Evolutionary conservation across 2,329 filamentous ascomycete genomes (phyloP).

Genomic region (Verticillium tricorpus): DNA sequence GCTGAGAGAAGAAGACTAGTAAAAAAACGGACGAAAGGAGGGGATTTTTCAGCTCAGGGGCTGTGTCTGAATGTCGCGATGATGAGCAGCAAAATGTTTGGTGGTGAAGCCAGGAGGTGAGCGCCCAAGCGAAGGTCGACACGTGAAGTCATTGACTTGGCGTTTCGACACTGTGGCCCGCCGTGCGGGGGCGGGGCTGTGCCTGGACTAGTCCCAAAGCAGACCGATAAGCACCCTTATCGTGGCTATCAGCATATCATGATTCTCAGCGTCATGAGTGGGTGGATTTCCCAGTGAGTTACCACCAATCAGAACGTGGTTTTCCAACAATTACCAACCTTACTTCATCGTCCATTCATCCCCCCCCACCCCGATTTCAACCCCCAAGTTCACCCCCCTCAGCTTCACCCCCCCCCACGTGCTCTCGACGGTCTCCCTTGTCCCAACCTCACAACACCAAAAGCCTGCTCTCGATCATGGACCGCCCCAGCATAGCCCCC

Average conservation of each 20-base stretch:
- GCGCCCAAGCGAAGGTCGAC: not conserved
- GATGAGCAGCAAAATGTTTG: not conserved
- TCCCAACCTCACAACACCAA: not conserved
- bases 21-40: not conserved
- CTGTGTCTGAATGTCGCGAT: not conserved
- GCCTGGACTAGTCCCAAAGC: not conserved
- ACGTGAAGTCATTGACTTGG: not conserved
- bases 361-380: too few relatives aligned
- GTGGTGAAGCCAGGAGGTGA: not conserved
- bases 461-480: not conserved
- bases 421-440: not conserved
- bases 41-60: not conserved
- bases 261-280: not conserved
- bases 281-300: too few relatives aligned
- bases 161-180: not conserved
- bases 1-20: not conserved
- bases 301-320: not conserved
- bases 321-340: not conserved
- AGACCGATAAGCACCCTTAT: not conserved
- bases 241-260: not conserved
- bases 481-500: not conserved
- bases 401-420: not conserved
- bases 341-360: not conserved
- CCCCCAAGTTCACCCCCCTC: not conserved
- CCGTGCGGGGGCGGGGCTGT: constrained; percentile 4